Base-by-base conservation (phyloP, 2,329 filamentous ascomycete species). In the Ustulina deusta region DNA sequence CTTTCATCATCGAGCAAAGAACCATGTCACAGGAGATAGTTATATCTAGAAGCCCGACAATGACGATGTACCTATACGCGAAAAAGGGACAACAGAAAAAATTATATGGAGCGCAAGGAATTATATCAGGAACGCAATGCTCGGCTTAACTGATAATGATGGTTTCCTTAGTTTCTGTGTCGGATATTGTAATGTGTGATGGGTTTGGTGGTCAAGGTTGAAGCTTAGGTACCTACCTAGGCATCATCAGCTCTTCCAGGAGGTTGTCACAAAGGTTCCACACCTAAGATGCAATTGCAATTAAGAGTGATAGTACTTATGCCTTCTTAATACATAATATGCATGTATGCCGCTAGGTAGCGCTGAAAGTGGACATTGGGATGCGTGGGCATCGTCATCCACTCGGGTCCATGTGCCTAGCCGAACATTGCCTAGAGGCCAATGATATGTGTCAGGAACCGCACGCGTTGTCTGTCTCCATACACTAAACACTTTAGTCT, bases 31-130 rank as follows among this genome's bases (percentile, higher is more conserved):
- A 7, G 74, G 71, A 13, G 77, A 80, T 44, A 78, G 75, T 63
- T 76, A 79, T 64, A 79, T 79, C 10, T 73, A 78, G 60, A 68
- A 62, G 1, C 67, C 71, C 2, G 66, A 68, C 1, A 70, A 70
- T 9, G 71, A 63, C 3, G 63, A 71, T 38, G 34, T 73, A 10
- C 20, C 29, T 1, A 9, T 51, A 1, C 69, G 75, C 13, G 72
- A 79, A 60, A 79, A 76, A 52, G 78, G 75, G 0, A 69, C 60
- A n/a, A 79, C 77, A 2, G 77, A 79, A 63, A 78, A 78, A 38
- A 78, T 80, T 40, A 72, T 79, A 56, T 77, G 74, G 76, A 79
- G 78, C 59, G 75, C 77, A 48, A 75, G 77, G 58, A 71, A 78
- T 63, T 80, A 79, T 57, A 66, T 80, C 6, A 69, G 68, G 61